Percentiles rank a stretch among this genome's conserved stretches.
phyloP scores from a whole-genome alignment of 345 rosid species.

The Mallotus nudiflorus region DNA sequence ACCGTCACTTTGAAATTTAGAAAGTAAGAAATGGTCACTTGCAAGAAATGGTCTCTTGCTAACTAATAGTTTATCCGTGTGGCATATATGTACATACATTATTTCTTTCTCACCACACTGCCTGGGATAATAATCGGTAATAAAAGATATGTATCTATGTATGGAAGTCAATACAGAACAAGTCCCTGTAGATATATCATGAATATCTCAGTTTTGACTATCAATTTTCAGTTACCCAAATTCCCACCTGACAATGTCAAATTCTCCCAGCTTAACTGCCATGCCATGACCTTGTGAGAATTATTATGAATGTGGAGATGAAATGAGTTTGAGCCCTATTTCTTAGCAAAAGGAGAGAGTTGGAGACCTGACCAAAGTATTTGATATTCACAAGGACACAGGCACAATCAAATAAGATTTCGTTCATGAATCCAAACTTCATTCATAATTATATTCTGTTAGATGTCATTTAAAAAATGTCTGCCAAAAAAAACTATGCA shows the following conservation, averaged over 20 bases:
- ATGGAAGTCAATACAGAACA: not conserved
- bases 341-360: not conserved
- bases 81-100: not conserved
- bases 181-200: not conserved
- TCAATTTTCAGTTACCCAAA: not conserved
- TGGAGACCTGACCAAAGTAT: not conserved
- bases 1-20: conserved; percentile 13
- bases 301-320: not conserved
- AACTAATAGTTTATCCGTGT: not conserved
- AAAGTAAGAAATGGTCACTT: not conserved
- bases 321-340: not conserved
- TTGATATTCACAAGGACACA: not conserved
- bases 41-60: not conserved
- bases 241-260: not conserved
- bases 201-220: not conserved
- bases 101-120: no score
- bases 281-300: not conserved
- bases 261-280: not conserved
- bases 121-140: no score
- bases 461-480: not conserved
- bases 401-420: not conserved
- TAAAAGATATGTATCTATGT: no score
- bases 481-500: not conserved
- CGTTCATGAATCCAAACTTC: not conserved
- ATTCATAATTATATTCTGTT: not conserved